Percentiles rank a stretch among this genome's conserved stretches.
Evolutionary conservation across 2,329 filamentous ascomycete genomes (phyloP).

Genomic region (Didymella glomerata): DNA sequence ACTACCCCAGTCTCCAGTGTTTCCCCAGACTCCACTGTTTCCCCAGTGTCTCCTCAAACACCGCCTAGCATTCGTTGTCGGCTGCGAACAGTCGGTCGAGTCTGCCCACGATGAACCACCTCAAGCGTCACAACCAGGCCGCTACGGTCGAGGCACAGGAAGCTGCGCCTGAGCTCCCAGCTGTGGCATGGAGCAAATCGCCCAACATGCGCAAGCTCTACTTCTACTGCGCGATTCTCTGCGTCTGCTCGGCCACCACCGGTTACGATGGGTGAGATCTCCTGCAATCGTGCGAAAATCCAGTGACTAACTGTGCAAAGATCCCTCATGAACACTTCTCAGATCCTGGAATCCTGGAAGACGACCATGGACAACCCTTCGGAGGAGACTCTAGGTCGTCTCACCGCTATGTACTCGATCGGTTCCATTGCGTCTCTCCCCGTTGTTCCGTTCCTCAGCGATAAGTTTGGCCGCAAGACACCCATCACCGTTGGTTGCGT

Average conservation of each 20-base stretch:
- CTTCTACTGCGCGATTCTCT: slow-evolving; percentile 58
- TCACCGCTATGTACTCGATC: background rate
- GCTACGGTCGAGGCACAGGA: background rate
- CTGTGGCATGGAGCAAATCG: slow-evolving; percentile 15
- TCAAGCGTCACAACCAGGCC: background rate
- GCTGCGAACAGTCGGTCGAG: background rate
- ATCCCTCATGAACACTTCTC: background rate
- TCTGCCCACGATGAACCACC: background rate
- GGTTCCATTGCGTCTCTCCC: background rate
- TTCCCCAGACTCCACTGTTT: slow-evolving; percentile 27
- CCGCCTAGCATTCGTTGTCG: slow-evolving; percentile 8
- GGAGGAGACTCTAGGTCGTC: background rate
- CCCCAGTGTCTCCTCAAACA: slow-evolving; percentile 13
- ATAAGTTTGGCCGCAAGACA: background rate
- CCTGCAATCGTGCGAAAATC: background rate
- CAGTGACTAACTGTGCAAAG: background rate
- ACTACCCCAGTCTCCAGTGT: slow-evolving; percentile 20
- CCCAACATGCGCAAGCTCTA: slow-evolving; percentile 60
- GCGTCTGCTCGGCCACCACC: slow-evolving; percentile 62
- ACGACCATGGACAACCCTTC: background rate
- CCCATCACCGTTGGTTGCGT: background rate
- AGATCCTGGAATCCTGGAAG: background rate
- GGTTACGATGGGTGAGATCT: slow-evolving; percentile 53
- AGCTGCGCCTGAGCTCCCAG: background rate
- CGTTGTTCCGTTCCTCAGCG: background rate